Evolutionary conservation across 495 filamentous ascomycete genomes (phyloP).

Genomic region (Daldinia concentrica): DNA sequence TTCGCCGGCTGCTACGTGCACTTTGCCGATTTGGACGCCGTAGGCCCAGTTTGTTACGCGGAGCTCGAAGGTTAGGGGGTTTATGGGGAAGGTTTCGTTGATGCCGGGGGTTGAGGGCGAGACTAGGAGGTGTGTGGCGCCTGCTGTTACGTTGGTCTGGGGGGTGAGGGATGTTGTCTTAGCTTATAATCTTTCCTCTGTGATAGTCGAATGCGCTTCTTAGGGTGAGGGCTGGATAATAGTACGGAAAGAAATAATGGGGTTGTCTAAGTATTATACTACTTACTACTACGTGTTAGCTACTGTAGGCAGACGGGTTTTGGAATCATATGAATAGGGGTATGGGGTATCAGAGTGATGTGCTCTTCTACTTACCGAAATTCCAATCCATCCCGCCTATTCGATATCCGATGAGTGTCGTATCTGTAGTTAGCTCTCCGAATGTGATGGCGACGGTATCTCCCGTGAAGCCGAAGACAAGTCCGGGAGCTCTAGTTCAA

Average conservation of each 20-base stretch:
- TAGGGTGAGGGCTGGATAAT: neutral
- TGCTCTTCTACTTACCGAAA: conserved; percentile 45
- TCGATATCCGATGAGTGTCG: conserved; percentile 69
- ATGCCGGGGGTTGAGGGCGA: conserved; percentile 54
- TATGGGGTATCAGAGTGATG: neutral
- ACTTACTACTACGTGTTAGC: neutral
- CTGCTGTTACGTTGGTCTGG: conserved; percentile 68
- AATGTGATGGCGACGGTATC: conserved; percentile 70
- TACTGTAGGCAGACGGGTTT: neutral
- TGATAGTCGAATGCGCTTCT: neutral
- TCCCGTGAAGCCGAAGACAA: conserved; percentile 73
- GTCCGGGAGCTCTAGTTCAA: conserved; percentile 61
- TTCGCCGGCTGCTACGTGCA: conserved; percentile 61
- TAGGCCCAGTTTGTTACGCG: conserved; percentile 74
- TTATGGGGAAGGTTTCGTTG: conserved; percentile 51
- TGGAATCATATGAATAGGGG: neutral
- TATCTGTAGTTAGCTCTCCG: conserved; percentile 64
- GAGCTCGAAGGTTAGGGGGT: conserved; percentile 61
- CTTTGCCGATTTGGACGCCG: conserved; percentile 67
- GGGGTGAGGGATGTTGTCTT: neutral
- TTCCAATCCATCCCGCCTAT: conserved; percentile 71
- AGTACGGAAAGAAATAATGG: neutral
- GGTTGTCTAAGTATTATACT: neutral
- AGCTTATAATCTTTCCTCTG: neutral
- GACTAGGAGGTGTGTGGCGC: conserved; percentile 68